Evolutionary conservation across 441 rosid genomes (phyloP).

Genomic region (Eugenia klotzschiana): DNA sequence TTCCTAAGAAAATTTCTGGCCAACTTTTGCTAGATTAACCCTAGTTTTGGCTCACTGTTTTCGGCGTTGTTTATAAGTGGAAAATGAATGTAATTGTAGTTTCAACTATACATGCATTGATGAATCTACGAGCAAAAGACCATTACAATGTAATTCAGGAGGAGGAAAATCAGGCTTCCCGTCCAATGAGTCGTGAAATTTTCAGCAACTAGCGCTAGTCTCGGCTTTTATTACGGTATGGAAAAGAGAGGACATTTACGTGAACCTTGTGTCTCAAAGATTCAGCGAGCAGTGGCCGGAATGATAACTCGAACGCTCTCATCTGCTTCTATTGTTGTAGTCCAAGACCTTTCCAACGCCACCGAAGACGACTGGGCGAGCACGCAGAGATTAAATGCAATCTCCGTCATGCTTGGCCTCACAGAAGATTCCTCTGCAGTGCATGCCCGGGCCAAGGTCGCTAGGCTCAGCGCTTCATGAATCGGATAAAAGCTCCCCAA

Average conservation of each 20-base stretch:
- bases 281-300: slow-evolving; percentile 34
- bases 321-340: slow-evolving; percentile 28
- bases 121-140: not conserved
- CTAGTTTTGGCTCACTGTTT: not conserved
- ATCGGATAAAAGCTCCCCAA: slow-evolving; percentile 33
- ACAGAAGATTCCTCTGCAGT: slow-evolving; percentile 25
- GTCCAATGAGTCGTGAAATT: not conserved
- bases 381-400: slow-evolving; percentile 44
- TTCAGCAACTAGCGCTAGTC: not conserved
- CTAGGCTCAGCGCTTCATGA: slow-evolving; percentile 39
- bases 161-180: not conserved
- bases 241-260: not conserved
- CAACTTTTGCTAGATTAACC: not conserved
- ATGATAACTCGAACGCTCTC: slow-evolving; percentile 16
- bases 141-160: not conserved
- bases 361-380: slow-evolving; percentile 22
- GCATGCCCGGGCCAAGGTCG: slow-evolving; percentile 34
- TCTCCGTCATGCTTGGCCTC: slow-evolving; percentile 52
- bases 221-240: not conserved
- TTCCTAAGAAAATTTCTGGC: not conserved
- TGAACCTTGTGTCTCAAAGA: not conserved
- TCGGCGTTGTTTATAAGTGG: not conserved
- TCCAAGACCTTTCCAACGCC: slow-evolving; percentile 21
- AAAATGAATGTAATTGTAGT: not conserved
- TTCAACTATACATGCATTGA: not conserved